Base-by-base conservation (phyloP, 306 rosid species). In the Malus sieversii region DNA sequence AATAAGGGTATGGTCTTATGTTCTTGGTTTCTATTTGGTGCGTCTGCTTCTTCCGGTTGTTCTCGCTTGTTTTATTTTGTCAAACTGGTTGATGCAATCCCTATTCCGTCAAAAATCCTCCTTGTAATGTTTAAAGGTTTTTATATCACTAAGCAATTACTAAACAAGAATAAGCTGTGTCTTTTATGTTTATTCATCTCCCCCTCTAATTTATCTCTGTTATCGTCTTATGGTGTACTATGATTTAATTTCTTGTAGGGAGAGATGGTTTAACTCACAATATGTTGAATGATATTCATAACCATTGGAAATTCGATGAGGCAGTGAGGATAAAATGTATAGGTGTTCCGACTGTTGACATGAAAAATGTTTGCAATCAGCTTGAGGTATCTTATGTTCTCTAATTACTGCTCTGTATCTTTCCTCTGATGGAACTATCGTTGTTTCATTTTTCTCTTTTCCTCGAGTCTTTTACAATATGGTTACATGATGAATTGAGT, bases 191-290 rank as follows among this genome's bases (percentile, higher is more conserved):
- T 22, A 27, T 42, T 18, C 53, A 22, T 14, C 38, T 10, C n/a
- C 3, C 62, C 46, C 11, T 46, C 12, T 61, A 52, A 14, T 63
- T 27, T 68, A 66, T 27, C 48, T 74, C 58, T 81, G 65, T 51
- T 75, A n/a, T 32, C 13, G n/a, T 22, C 32, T 62, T 57, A 73
- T 6, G 75, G 62, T 20, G 45, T 44, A 14, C 20, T 68, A 30
- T 66, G 46, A 23, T 74, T 18, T 72, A 71, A 35, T 64, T 33
- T 81, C 66, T 79, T 76, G 79, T 79, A 95, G 98, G 97, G 66
- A 85, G 98, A 79, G 98, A 95, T 79, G 97, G 98, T 66, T 89
- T 95, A 78, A 95, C 98, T 70, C 97, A 95, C 82, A 95, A 92
- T 75, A 95, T 95, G 98, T 81, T 95, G 77, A 88, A 82, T 80